Percentiles rank a stretch among this genome's conserved stretches.
phyloP scores from a whole-genome alignment of 208 protist genomes.

The Novymonas esmeraldas region DNA sequence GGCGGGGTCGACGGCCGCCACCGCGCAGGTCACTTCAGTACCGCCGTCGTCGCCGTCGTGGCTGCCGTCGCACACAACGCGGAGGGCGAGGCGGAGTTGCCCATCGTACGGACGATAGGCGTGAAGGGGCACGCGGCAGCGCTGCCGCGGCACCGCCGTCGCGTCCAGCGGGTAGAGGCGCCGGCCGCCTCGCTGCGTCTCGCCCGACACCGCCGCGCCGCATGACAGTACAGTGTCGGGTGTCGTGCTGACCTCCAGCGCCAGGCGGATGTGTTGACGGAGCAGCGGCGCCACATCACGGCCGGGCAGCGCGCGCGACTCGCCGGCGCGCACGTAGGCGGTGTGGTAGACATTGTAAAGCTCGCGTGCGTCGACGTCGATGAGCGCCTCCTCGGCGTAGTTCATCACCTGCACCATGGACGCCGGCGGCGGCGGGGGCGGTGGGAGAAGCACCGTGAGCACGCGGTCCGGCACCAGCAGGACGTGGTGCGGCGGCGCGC shows the following conservation, averaged over 20 bases:
- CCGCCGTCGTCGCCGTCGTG: background rate
- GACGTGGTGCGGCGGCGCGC: background rate
- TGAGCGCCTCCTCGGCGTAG: conserved; percentile 7
- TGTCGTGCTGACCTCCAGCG: background rate
- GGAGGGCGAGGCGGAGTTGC: conserved; percentile 4
- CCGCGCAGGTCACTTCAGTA: too few species aligned
- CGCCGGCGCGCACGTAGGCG: background rate
- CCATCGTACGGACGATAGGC: conserved; percentile 17
- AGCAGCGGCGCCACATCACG: background rate
- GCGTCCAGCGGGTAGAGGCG: background rate
- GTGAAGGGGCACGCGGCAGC: conserved; percentile 4
- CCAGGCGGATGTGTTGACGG: conserved; percentile 2
- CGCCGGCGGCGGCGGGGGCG: conserved; percentile 3
- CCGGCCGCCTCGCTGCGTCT: background rate
- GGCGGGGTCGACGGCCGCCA: background rate
- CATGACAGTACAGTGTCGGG: background rate
- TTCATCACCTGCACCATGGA: background rate
- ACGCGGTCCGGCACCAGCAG: conserved; percentile 13
- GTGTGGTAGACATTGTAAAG: conserved; percentile 6
- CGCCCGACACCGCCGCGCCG: background rate
- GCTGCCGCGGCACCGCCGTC: conserved; percentile 1
- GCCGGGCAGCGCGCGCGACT: background rate
- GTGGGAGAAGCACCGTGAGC: conserved; percentile 10
- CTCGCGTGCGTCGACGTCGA: conserved; percentile 8
- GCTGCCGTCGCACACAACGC: background rate